Evolutionary conservation across 345 rosid species (phyloP), one percentile per base, ranked within the genome.

Genomic region (Gossypium arboreum): DNA sequence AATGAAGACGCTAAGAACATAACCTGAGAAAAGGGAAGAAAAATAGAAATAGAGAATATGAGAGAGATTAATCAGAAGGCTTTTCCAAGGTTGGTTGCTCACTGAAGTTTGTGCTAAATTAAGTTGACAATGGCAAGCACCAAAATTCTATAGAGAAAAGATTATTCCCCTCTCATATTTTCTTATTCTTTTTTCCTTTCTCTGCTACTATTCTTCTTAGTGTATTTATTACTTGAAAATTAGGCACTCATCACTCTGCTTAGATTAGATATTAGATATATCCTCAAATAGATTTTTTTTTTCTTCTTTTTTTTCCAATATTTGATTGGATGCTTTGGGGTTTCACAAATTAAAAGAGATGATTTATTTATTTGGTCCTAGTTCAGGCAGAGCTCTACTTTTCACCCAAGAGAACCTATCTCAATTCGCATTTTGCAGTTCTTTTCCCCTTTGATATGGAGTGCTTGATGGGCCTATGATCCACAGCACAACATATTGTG

Each of bases 301-400:
- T 7, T 48, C 52, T 48, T 13, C 13, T 17, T 12, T 48, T 7
- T 60, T 7, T 60, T 51, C 74, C 41, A 22, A 48, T 65, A 29
- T 22, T 50, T 45, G 57, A 67, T 22, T 66, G 71, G 83, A 66
- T 55, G 58, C 43, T 77, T 77, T 71, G 77, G 75, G 57, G 68
- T 66, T 74, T 72, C 57, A 65, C 69, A 43, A 65, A 18, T 10
- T 65, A 8, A 52, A n/a, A 6, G 20, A 16, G 57, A 1, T 48
- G 52, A 48, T 48, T 17, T 50, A 5, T 34, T 34, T 34, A 34
- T 34, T 34, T 34, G 41, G 41, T 5, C 41, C 7, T 34, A 34
- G 5, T 34, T 34, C 41, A 5, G 41, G 41, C 7, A 34, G 41
- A 34, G 41, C 7, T 34, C 39, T 34, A 34, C 41, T 34, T 34